Conservation (phyloP, 2,329 filamentous ascomycete genomes). For the Epichloe sibirici region DNA sequence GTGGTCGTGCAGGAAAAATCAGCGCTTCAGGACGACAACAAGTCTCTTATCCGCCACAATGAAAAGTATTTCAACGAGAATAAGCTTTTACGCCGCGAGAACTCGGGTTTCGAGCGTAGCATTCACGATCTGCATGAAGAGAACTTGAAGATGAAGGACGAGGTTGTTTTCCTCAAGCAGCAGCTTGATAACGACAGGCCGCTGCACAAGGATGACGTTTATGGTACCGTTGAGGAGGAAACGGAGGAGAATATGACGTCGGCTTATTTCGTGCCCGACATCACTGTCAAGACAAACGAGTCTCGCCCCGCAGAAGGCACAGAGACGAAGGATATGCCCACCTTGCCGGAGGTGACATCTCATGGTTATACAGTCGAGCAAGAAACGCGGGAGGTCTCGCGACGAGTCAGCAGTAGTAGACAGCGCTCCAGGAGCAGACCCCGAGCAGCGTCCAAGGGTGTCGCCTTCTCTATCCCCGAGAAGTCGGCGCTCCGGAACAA, state of each 20-base stretch:
- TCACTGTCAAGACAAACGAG: conserved; percentile 36
- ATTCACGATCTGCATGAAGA: conserved; percentile 33
- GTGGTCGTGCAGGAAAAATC: conserved; percentile 30
- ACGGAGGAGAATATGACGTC: conserved; percentile 45
- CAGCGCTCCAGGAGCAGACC: conserved; percentile 16
- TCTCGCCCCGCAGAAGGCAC: conserved; percentile 19
- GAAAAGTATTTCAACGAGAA: conserved; percentile 43
- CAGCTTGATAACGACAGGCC: conserved; percentile 31
- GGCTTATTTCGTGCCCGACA: conserved; percentile 46
- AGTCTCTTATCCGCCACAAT: conserved; percentile 40
- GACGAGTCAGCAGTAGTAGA: conserved; percentile 16
- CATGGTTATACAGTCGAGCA: conserved; percentile 20
- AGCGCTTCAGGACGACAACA: conserved; percentile 36
- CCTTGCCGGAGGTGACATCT: conserved; percentile 19
- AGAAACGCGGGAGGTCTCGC: conserved; percentile 16
- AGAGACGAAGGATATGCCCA: conserved; percentile 18
- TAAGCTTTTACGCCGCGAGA: conserved; percentile 35
- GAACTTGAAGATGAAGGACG: conserved; percentile 33
- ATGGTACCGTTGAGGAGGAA: conserved; percentile 22
- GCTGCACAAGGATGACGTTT: conserved; percentile 23
- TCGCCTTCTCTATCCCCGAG: conserved; percentile 30
- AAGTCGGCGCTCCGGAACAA: conserved; percentile 17
- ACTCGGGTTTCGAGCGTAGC: conserved; percentile 34
- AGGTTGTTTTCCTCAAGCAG: conserved; percentile 32
- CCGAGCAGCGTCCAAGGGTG: conserved; percentile 15